Evolutionary conservation across 176 grass and related monocot species (phyloP).

Genomic region (Ensete ventricosum): DNA sequence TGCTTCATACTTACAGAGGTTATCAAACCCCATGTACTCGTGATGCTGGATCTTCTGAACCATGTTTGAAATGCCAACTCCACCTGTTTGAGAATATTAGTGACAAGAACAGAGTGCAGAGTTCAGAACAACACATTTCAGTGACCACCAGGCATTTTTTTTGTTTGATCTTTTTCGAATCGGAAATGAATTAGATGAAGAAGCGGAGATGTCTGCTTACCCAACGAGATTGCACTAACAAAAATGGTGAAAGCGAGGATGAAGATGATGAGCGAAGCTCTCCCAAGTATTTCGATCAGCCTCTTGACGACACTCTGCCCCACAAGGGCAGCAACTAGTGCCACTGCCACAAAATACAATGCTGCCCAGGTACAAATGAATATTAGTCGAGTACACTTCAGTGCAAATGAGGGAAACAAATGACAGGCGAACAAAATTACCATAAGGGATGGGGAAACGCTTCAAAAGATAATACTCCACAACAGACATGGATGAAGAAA

Average conservation of each 20-base stretch:
- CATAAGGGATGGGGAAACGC: constrained; percentile 75
- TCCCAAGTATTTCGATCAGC: constrained; percentile 64
- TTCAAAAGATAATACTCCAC: constrained; percentile 84
- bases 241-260: constrained; percentile 81
- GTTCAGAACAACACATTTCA: neutral
- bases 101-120: neutral
- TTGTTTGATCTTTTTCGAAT: neutral
- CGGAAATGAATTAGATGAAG: neutral
- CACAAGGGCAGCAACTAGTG: constrained; percentile 50
- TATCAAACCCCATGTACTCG: constrained; percentile 83
- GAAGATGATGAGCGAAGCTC: constrained; percentile 90
- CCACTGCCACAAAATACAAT: constrained; percentile 40
- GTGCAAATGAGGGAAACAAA: too few relatives aligned
- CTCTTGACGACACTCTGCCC: constrained; percentile 64
- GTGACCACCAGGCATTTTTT: neutral
- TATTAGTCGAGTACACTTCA: neutral
- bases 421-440: constrained; percentile 14
- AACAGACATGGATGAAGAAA: constrained; percentile 88
- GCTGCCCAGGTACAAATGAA: constrained; percentile 20
- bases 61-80: constrained; percentile 84
- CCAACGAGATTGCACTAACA: constrained; percentile 64
- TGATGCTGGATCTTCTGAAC: constrained; percentile 47
- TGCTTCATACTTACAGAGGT: constrained; percentile 65
- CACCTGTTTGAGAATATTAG: constrained; percentile 31
- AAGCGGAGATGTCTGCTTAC: constrained; percentile 21